Percentiles rank a stretch among this genome's conserved stretches.
Evolutionary conservation across 179 eudicot genomes (phyloP).

Genomic region (Sideroxylon spinosum): DNA sequence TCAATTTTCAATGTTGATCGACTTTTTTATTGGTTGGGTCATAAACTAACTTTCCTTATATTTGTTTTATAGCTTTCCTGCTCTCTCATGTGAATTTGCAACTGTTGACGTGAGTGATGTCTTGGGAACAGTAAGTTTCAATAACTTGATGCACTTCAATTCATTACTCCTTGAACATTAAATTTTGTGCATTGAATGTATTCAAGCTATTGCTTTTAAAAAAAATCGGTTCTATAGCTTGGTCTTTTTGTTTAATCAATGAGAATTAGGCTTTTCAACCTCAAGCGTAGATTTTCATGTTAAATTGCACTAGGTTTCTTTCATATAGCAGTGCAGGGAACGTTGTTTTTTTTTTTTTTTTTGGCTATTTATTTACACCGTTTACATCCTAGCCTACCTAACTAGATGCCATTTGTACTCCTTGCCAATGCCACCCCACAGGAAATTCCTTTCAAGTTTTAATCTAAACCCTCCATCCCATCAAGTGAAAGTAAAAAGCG

Average conservation of each 20-base stretch:
- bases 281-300: not conserved
- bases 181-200: not conserved
- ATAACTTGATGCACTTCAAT: not conserved
- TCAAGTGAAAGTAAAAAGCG: too few relatives aligned
- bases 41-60: constrained; percentile 17
- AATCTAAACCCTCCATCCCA: too few relatives aligned
- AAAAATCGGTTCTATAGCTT: not conserved
- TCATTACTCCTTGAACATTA: constrained; percentile 5
- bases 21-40: constrained; percentile 12
- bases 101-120: constrained; percentile 95
- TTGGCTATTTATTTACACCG: not conserved
- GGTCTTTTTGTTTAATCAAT: not conserved
- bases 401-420: too few relatives aligned
- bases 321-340: not conserved
- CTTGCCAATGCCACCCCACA: too few relatives aligned
- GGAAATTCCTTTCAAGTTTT: too few relatives aligned
- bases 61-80: constrained; percentile 70
- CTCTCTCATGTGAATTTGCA: constrained; percentile 96
- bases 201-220: not conserved
- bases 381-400: too few relatives aligned
- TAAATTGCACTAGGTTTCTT: too few relatives aligned
- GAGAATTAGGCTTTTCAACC: not conserved
- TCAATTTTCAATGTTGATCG: not conserved
- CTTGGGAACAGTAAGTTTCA: constrained; percentile 83
- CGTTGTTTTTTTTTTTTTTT: too few relatives aligned